Base-by-base conservation (phyloP, 495 filamentous ascomycete genomes). In the Neurospora sp. region DNA sequence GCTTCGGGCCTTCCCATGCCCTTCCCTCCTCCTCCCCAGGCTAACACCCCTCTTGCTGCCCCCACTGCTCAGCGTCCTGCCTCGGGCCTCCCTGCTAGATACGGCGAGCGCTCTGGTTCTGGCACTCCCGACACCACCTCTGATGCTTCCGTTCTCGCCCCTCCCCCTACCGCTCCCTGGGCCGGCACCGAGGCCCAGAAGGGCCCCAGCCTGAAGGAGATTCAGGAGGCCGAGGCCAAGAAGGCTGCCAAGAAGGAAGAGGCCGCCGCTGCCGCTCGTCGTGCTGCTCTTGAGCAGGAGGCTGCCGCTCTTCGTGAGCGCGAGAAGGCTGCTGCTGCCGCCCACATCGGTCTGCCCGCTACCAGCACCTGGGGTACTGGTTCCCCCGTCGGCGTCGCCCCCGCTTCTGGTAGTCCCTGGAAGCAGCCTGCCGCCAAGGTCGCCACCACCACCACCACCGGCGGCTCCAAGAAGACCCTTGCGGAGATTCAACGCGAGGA, bases 401-500 rank as follows among this genome's bases (percentile, higher is more conserved):
- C 81, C 82, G 27, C 86, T 79, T n/a, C 87, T 84, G 71, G 87
- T 81, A 78, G 92, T 89, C 79, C 90, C 83, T 81, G 82, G 88
- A 75, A 88, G 83, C 79, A 90, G 82, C 80, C 94, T 86, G 83
- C 79, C 78, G 74, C 82, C 12, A 75, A 80, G 20, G 85, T 85
- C 71, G 76, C 68, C 22, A 71, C 61, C 16, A 70, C 72, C 18
- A 70, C 73, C 16, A 81, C 82, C 6, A 76, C 85, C 20, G 77
- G 76, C 11, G 77, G 76, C 11, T 82, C 88, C 39, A 94, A 94
- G 86, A 98, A 97, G 87, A 97, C 94, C 0, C 86, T 98, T 39
- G 92, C 93, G 69, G 95, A 98, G 72, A 98, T 98, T 73, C 96
- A 98, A 79, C 94, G 94, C 77, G 96, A 99, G 83, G 96, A 99